Percentiles rank a stretch among this genome's conserved stretches.
Conservation (phyloP, 2,329 filamentous ascomycete genomes). For the Talaromyces sp. region DNA sequence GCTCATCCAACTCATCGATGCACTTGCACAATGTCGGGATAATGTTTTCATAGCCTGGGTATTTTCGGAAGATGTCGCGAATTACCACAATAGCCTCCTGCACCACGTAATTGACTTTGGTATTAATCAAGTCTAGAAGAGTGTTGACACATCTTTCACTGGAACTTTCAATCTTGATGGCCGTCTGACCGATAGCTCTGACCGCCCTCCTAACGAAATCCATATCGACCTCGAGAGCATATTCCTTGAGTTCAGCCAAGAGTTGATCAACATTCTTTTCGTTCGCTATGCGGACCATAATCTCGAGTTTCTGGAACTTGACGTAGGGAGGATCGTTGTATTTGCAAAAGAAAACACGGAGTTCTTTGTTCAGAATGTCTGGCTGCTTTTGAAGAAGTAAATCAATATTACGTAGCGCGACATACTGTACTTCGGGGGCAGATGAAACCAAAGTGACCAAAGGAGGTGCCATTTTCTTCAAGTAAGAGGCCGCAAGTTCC, state of each 20-base stretch:
- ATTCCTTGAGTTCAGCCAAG: conserved; percentile 91
- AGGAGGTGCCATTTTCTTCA: conserved; percentile 98
- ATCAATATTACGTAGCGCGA: conserved; percentile 93
- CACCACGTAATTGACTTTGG: conserved; percentile 98
- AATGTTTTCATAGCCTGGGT: conserved; percentile 95
- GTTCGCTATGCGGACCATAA: conserved; percentile 98
- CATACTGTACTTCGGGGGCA: conserved; percentile 95
- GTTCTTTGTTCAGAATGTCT: conserved; percentile 93
- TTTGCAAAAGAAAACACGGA: conserved; percentile 99
- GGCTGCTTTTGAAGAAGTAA: conserved; percentile 92
- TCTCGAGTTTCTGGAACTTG: conserved; percentile 95
- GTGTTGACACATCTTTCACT: conserved; percentile 96
- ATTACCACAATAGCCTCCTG: conserved; percentile 99
- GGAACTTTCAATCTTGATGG: conserved; percentile 95
- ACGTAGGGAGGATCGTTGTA: conserved; percentile 98
- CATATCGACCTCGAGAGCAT: conserved; percentile 97
- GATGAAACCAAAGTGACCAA: conserved; percentile 93
- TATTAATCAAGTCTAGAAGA: conserved; percentile 87
- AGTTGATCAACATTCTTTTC: conserved; percentile 95
- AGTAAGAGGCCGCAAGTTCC: conserved; percentile 76
- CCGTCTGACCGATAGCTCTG: conserved; percentile 94
- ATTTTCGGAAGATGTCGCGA: conserved; percentile 97
- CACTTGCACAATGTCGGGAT: conserved; percentile 95
- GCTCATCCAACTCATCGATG: conserved; percentile 95
- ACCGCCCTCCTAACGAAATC: conserved; percentile 94